phyloP scores from a whole-genome alignment of 164 flowering plant species.

The Kalanchoe fedtschenkoi region DNA sequence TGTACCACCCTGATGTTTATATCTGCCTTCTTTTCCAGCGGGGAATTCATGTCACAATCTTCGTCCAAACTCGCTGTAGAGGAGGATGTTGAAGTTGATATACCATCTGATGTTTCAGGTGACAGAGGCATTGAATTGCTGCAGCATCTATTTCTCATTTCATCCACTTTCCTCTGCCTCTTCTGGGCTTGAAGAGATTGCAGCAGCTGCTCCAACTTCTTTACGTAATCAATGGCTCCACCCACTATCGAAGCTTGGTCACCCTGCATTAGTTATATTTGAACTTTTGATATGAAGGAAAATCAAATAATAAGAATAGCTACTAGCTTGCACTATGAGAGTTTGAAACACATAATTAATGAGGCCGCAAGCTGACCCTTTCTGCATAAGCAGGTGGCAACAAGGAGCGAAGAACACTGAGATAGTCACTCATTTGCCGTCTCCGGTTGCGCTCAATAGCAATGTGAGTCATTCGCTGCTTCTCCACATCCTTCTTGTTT shows the following conservation, averaged over 20 bases:
- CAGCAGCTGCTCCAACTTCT: slow-evolving; percentile 35
- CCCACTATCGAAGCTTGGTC: slow-evolving; percentile 49
- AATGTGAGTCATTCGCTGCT: slow-evolving; percentile 69
- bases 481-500: slow-evolving; percentile 55
- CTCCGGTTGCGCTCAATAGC: slow-evolving; percentile 63
- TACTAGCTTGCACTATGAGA: too few species aligned
- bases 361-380: slow-evolving; percentile 24
- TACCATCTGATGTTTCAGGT: neutral
- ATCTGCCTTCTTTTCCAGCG: neutral
- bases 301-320: too few species aligned
- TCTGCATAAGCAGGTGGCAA: slow-evolving; percentile 51
- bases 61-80: neutral
- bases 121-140: neutral
- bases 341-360: too few species aligned
- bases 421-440: slow-evolving; percentile 64
- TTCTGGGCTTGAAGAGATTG: slow-evolving; percentile 18
- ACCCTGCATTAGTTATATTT: slow-evolving; percentile 16
- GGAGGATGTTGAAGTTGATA: neutral
- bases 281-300: neutral
- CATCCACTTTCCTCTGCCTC: neutral
- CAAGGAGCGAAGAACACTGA: slow-evolving; percentile 41
- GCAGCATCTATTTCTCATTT: neutral
- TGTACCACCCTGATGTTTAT: slow-evolving; percentile 6
- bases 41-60: neutral
- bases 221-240: slow-evolving; percentile 38